Evolutionary conservation across 2,329 filamentous ascomycete genomes (phyloP), one percentile per base, ranked within the genome.

Genomic region (Hymenoscyphus repandus): DNA sequence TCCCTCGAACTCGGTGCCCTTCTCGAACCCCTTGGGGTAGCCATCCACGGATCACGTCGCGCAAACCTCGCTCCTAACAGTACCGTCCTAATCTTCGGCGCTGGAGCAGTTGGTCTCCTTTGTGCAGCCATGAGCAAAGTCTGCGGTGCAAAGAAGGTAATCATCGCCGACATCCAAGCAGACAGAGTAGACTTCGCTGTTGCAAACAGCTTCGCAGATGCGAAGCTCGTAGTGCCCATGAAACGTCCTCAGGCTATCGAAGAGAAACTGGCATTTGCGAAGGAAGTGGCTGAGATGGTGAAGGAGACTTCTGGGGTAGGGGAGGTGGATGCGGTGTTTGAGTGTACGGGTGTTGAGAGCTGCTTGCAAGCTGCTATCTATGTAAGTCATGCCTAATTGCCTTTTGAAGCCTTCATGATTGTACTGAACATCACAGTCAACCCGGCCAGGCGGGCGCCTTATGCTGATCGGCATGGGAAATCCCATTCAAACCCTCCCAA

Each of bases 111-210:
- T 62, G 93, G 92, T 33, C 77, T 97, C 51, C 53, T 67, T 11
- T 64, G 60, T 39, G 65, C 65, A 10, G 65, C 64, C 7, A 64
- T 66, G 58, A 53, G 50, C 38, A 65, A 64, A 54, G 91, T 91
- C 1, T 88, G 89, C 0, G 92, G 92, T 33, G 91, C 91, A 2
- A 88, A 87, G 56, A 90, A 90, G 11, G 80, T 97, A 52, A 86
- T 96, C 58, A 90, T 97, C 65, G 96, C 92, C 7, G 93, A 97
- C 68, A 95, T 97, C 63, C 90, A 96, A 65, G 84, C 88, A 63
- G 86, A 87, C 47, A 80, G 92, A n/a, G 76, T 97, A 53, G 77
- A 80, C 45, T 96, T 96, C 66, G 92, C 93, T 38, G 51, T 65
- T 5, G 20, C 52, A 30, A 62, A 66, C 45, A 55, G 58, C 12